A percentile compares a stretch with the other conserved stretches of the same genome.
These are phyloP conservation scores for Trametes versicolor DNA, from an alignment of 1,284 basidiomycete species.

Conservation along the genomic window DNA sequence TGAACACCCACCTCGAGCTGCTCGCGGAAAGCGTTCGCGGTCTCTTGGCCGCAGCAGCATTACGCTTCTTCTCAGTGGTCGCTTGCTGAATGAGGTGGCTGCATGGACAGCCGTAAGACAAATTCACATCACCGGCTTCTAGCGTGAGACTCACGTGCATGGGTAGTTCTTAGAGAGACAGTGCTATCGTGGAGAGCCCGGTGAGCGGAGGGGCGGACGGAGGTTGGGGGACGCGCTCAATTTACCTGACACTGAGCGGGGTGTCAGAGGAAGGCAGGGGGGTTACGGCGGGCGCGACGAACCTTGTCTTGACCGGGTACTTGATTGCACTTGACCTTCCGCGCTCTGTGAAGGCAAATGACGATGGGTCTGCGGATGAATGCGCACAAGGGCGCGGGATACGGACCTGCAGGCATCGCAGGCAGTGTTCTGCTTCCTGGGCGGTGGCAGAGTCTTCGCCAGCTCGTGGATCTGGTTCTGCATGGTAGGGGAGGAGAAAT, in stretches of 20 bases:
- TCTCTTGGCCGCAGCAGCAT: conserved; percentile 59
- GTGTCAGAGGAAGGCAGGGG: conserved; percentile 10
- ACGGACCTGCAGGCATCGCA: conserved; percentile 87
- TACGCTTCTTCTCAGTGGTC: conserved; percentile 83
- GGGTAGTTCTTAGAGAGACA: conserved; percentile 84
- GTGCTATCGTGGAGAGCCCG: conserved; percentile 57
- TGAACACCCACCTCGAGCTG: conserved; percentile 52
- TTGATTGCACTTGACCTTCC: conserved; percentile 86
- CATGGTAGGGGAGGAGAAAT: conserved; percentile 67
- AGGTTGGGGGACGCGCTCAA: background rate
- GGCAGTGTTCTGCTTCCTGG: conserved; percentile 89
- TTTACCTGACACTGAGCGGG: conserved; percentile 61
- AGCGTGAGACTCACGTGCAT: conserved; percentile 68
- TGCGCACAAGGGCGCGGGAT: conserved; percentile 3
- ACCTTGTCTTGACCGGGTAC: conserved; percentile 83
- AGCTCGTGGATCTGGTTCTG: conserved; percentile 83
- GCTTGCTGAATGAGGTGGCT: conserved; percentile 85
- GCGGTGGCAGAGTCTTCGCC: conserved; percentile 77
- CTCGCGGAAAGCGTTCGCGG: conserved; percentile 66
- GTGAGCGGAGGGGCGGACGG: conserved; percentile 15
- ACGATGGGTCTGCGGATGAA: conserved; percentile 33
- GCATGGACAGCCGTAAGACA: conserved; percentile 32
- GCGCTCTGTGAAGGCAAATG: conserved; percentile 57
- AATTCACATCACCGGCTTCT: conserved; percentile 43
- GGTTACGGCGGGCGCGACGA: conserved; percentile 38